Conservation (phyloP, 805 yeast genomes). For the Wickerhamomyces rabaulensis region DNA sequence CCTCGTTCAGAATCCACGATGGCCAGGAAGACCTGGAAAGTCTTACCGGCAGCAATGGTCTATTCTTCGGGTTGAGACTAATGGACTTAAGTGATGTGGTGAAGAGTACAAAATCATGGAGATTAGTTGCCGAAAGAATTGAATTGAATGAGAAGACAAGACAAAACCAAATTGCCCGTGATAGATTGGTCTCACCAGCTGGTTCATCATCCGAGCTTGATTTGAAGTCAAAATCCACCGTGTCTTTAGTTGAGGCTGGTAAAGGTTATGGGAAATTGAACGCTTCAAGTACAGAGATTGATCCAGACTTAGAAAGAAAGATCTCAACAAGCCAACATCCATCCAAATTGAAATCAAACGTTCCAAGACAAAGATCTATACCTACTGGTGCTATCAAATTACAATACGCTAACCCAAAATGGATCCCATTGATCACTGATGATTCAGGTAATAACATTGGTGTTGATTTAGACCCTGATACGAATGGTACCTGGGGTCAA, state of each 20-base stretch:
- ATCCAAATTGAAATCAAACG: slow-evolving; percentile 32
- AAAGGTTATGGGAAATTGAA: slow-evolving; percentile 25
- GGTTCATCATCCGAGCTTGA: slow-evolving; percentile 21
- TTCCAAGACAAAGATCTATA: slow-evolving; percentile 57
- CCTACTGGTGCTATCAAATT: slow-evolving; percentile 74
- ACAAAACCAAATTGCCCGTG: slow-evolving; percentile 15
- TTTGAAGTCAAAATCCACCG: slow-evolving; percentile 14
- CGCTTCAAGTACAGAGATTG: slow-evolving; percentile 8
- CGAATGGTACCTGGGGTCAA: slow-evolving; percentile 81
- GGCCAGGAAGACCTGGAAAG: slow-evolving; percentile 83
- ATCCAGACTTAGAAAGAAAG: slow-evolving; percentile 18
- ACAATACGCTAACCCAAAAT: slow-evolving; percentile 80
- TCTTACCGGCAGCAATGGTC: slow-evolving; percentile 62
- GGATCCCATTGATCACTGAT: slow-evolving; percentile 92
- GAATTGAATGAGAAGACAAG: slow-evolving; percentile 22
- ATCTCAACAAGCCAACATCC: slow-evolving; percentile 10
- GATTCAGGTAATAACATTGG: slow-evolving; percentile 89
- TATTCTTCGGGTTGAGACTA: slow-evolving; percentile 74
- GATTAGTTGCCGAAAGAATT: slow-evolving; percentile 53
- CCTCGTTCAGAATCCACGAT: slow-evolving; percentile 76
- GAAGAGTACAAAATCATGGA: slow-evolving; percentile 82
- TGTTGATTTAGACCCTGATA: slow-evolving; percentile 80
- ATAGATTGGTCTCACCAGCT: slow-evolving; percentile 22
- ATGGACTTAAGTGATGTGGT: slow-evolving; percentile 78
- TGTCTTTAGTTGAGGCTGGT: slow-evolving; percentile 22